Base-by-base conservation (phyloP, 139 green algal species). In the Trebouxia sp. region DNA sequence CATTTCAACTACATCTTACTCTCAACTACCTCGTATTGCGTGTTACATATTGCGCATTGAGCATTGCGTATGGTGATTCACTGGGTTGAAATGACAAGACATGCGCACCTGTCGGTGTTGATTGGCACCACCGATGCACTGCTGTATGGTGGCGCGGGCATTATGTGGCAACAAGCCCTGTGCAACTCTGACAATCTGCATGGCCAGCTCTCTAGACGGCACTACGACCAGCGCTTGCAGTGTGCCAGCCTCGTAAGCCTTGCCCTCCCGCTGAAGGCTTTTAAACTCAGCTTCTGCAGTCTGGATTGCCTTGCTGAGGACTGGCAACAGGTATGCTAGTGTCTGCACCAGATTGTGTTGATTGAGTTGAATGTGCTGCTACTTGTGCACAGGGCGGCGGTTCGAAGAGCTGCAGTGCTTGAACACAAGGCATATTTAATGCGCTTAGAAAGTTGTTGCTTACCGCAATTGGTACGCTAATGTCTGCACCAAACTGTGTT, bases 51-150 rank as follows among this genome's bases (percentile, higher is more conserved):
- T n/a, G n/a, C n/a, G n/a, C n/a, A n/a, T n/a, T n/a, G n/a, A n/a
- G n/a, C n/a, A n/a, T n/a, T n/a, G n/a, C n/a, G n/a, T n/a, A n/a
- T n/a, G n/a, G n/a, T n/a, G n/a, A n/a, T n/a, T n/a, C n/a, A n/a
- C n/a, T n/a, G n/a, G n/a, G n/a, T n/a, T n/a, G n/a, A n/a, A n/a
- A n/a, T n/a, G n/a, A n/a, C n/a, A n/a, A n/a, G n/a, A n/a, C n/a
- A n/a, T n/a, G 17, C 45, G 17, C 30, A 89, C 82, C 87, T 98
- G 94, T 11, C 94, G 82, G 55, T 82, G 66, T 20, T 86, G 82
- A 80, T 97, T 99, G 39, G 96, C 96, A 8, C 96, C 96, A 17
- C 96, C 95, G 56, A 99, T 99, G 58, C 80, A 85, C 90, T 99
- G 96, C 92, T 97, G 92, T 85, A 99, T 92, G n/a, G 90, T 87